phyloP scores from a whole-genome alignment of 2,329 filamentous ascomycete genomes.

The Aspergillus glaucus region DNA sequence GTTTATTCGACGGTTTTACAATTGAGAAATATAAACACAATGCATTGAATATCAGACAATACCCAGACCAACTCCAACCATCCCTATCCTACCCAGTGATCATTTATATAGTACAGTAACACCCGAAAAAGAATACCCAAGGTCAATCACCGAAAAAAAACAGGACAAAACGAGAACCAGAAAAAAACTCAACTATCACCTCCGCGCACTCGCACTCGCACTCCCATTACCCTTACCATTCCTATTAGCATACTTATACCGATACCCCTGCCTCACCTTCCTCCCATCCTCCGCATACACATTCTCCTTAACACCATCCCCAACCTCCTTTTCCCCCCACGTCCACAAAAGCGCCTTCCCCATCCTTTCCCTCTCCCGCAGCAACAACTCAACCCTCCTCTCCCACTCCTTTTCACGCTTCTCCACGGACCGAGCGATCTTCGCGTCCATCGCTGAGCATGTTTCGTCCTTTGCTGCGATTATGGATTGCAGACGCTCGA shows the following conservation, averaged over 20 bases:
- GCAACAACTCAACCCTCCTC: conserved; percentile 33
- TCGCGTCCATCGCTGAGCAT: conserved; percentile 32
- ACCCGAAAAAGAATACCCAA: too few species aligned
- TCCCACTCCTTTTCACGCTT: conserved; percentile 41
- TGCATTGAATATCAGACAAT: too few species aligned
- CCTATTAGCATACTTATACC: conserved; percentile 30
- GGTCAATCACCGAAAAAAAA: too few species aligned
- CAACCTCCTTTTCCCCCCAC: conserved; percentile 38
- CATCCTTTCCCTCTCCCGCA: conserved; percentile 37
- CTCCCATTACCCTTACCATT: conserved; percentile 5
- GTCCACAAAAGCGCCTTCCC: conserved; percentile 33
- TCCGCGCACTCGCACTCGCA: background rate
- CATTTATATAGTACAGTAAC: too few species aligned
- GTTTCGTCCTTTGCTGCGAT: conserved; percentile 37
- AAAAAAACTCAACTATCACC: conserved; percentile 6
- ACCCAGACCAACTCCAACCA: too few species aligned
- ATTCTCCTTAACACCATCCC: conserved; percentile 16
- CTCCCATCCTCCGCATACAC: conserved; percentile 16
- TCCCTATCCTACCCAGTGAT: too few species aligned
- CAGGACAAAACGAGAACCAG: background rate
- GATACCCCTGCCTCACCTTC: conserved; percentile 26
- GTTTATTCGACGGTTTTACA: background rate
- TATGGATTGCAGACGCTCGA: conserved; percentile 27
- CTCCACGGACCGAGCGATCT: conserved; percentile 35
- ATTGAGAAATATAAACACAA: background rate